Evolutionary conservation across 768 basidiomycete species (phyloP).

Genomic region (Hygrocybe punicea): DNA sequence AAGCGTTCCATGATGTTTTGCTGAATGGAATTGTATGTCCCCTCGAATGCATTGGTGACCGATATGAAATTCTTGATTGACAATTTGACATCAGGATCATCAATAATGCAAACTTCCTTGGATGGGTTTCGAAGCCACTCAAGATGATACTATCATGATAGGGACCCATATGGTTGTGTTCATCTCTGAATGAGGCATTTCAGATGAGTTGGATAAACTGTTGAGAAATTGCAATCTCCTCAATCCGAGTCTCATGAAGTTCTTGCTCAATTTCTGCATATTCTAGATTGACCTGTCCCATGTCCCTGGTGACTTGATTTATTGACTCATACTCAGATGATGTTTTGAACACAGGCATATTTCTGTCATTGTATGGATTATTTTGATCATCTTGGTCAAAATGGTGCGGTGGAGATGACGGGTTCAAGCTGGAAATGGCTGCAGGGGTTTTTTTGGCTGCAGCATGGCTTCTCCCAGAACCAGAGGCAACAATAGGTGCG

Average conservation of each 20-base stretch:
- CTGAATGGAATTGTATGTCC: conserved; percentile 26
- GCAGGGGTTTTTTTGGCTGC: too few species aligned
- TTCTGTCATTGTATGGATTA: too few species aligned
- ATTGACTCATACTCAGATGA: too few species aligned
- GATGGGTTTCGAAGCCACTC: background rate
- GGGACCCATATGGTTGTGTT: background rate
- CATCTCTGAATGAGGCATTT: background rate
- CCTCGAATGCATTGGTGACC: conserved; percentile 27
- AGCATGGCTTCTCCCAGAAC: too few species aligned
- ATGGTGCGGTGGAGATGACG: too few species aligned
- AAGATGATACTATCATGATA: too few species aligned
- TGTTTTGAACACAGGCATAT: too few species aligned
- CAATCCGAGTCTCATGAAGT: background rate
- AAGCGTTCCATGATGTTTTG: conserved; percentile 19
- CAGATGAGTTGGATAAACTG: background rate
- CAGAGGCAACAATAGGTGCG: too few species aligned
- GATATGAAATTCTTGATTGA: conserved; percentile 34
- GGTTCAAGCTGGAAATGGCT: too few species aligned
- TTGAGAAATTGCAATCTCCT: background rate
- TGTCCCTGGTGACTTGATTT: too few species aligned
- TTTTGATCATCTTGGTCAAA: too few species aligned
- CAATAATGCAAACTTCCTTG: background rate
- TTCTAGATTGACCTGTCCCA: too few species aligned
- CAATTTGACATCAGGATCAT: conserved; percentile 26
- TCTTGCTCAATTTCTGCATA: background rate